Conservation (phyloP, 345 rosid species). For the Gossypium bickii region DNA sequence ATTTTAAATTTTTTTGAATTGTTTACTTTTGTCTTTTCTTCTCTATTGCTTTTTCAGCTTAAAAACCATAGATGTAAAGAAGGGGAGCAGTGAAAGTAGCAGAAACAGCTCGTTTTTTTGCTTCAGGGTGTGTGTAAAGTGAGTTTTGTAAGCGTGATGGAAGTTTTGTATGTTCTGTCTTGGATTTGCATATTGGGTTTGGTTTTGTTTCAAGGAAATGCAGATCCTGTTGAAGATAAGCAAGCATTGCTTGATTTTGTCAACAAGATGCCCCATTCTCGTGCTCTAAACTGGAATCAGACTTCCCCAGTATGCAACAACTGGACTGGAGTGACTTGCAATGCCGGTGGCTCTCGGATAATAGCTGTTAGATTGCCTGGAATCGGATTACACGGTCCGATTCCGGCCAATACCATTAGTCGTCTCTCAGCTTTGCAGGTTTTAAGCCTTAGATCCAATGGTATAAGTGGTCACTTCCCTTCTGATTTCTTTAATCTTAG, state of each 20-base stretch:
- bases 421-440: constrained; percentile 66
- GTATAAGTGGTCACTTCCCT: constrained; percentile 59
- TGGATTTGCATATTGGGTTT: constrained; percentile 35
- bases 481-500: constrained; percentile 55
- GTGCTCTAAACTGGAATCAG: constrained; percentile 56
- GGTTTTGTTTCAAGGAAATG: constrained; percentile 26
- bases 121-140: constrained; percentile 11
- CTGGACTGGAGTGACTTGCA: constrained; percentile 85
- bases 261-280: constrained; percentile 41
- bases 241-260: constrained; percentile 66
- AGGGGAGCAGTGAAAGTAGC: constrained; percentile 16
- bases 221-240: constrained; percentile 66
- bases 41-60: constrained; percentile 20
- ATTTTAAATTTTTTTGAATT: constrained; percentile 18
- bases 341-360: constrained; percentile 43
- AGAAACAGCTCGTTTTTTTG: constrained; percentile 51
- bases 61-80: constrained; percentile 10
- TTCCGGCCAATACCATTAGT: constrained; percentile 67
- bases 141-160: constrained; percentile 18
- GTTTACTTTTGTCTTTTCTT: constrained; percentile 13
- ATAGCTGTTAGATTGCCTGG: constrained; percentile 77
- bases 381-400: constrained; percentile 62
- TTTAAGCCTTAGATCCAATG: constrained; percentile 78
- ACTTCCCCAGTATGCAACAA: constrained; percentile 42
- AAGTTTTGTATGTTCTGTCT: constrained; percentile 31